Evolutionary conservation across 225 moss, liverwort and hornwort species (phyloP).

Genomic region (Pleurozium schreberi): DNA sequence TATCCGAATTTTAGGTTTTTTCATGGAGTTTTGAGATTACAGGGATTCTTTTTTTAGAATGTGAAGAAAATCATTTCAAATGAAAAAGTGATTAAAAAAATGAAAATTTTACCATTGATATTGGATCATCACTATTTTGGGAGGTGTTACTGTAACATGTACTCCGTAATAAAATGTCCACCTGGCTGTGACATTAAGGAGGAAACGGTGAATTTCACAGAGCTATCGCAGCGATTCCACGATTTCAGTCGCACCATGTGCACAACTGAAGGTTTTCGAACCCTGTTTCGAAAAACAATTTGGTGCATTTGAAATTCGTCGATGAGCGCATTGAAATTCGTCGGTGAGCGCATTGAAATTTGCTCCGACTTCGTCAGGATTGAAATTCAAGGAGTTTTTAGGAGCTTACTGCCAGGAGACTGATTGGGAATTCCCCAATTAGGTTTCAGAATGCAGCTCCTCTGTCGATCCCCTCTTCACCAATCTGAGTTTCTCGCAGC

Average conservation of each 20-base stretch:
- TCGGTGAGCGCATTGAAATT: neutral
- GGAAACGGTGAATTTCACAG: neutral
- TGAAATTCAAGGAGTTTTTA: neutral
- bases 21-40: neutral
- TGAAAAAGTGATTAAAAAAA: no score
- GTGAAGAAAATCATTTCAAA: neutral
- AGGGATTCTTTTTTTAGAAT: neutral
- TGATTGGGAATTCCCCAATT: neutral
- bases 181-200: neutral
- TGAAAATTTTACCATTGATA: neutral
- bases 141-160: no score
- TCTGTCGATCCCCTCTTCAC: neutral
- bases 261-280: neutral
- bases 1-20: neutral
- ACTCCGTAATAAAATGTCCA: neutral
- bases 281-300: neutral
- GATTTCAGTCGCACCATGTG: neutral
- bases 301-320: no score
- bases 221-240: neutral
- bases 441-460: conserved; percentile 19
- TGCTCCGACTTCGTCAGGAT: neutral
- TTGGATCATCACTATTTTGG: neutral
- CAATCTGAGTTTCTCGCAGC: neutral
- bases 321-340: neutral
- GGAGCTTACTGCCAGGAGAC: neutral